Evolutionary conservation across 1,284 basidiomycete genomes (phyloP), one percentile per base, ranked within the genome.

Genomic region (Apiotrichum gracile): DNA sequence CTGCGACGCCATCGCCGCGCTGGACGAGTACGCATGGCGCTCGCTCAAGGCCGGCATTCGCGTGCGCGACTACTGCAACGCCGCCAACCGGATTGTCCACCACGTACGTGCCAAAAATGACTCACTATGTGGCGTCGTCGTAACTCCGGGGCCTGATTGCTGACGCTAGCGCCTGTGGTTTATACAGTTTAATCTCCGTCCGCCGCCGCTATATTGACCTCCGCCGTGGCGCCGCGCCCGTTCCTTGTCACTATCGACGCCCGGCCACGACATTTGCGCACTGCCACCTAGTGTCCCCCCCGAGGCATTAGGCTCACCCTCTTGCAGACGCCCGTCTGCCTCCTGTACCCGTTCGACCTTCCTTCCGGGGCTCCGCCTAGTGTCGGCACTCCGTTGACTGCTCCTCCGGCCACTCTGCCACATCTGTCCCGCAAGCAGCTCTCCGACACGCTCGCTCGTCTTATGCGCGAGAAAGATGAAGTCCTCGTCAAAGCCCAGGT

Each of bases 321-420:
- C 16, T 22, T 42, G 5, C 43, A 51, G 35, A 37, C 53, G 4
- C 47, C 52, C 4, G 42, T 54, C 6, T 41, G 51, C 12, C 47
- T 53, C 13, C 59, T 68, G 6, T 54, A 61, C 35, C 68, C 66
- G 1, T 65, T 64, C 49, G 50, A 50, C 16, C 41, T 62, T n/a
- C 47, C 60, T 6, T 48, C 60, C 4, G 54, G 33, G n/a, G 41
- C 51, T 1, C 50, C 53, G 1, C 24, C 31, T 0, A 40, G 35
- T 2, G 31, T 25, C 41, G 14, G 22, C 4, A 26, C 44, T 12
- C 35, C 34, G n/a, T 26, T 29, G 5, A 45, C 60, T n/a, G 13
- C 66, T 1, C 44, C 62, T 12, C 50, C 58, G 0, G 17, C 41
- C 3, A n/a, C 26, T 4, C 54, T 67, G 16, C 25, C 52, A 4